Evolutionary conservation across 352 stramenopile genomes (phyloP).

Genomic region (Pythium rishiriense): DNA sequence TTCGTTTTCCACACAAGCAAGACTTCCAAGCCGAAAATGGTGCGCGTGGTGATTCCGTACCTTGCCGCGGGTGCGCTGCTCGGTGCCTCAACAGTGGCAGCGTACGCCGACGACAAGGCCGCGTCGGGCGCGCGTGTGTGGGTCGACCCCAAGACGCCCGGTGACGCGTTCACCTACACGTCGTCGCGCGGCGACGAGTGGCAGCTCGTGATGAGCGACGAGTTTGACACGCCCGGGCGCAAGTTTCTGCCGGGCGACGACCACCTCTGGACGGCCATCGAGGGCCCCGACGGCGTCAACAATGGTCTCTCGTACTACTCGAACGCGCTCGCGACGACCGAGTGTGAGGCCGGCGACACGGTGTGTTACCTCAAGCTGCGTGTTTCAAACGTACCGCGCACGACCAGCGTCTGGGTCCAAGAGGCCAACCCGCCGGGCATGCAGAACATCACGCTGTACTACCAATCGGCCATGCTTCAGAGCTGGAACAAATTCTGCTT

Average conservation of each 20-base stretch:
- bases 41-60: background rate
- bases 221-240: constrained; percentile 67
- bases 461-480: constrained; percentile 88
- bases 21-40: background rate
- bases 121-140: constrained; percentile 25
- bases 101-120: background rate
- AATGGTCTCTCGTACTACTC: constrained; percentile 25
- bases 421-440: constrained; percentile 51
- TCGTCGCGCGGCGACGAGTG: constrained; percentile 42
- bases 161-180: constrained; percentile 34
- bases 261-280: constrained; percentile 92
- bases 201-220: constrained; percentile 77
- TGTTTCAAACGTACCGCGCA: constrained; percentile 33
- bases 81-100: background rate
- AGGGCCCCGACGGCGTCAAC: constrained; percentile 87
- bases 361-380: constrained; percentile 70
- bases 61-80: background rate
- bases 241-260: constrained; percentile 91
- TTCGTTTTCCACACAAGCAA: background rate
- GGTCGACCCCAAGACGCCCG: constrained; percentile 64
- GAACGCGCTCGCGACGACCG: constrained; percentile 18
- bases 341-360: constrained; percentile 1
- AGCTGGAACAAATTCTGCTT: constrained; percentile 96
- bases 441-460: constrained; percentile 55
- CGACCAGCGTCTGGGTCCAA: constrained; percentile 52